Percentiles rank a stretch among this genome's conserved stretches.
Evolutionary conservation across 257 asterid species (phyloP).

Genomic region (Solanum chiquidenum): DNA sequence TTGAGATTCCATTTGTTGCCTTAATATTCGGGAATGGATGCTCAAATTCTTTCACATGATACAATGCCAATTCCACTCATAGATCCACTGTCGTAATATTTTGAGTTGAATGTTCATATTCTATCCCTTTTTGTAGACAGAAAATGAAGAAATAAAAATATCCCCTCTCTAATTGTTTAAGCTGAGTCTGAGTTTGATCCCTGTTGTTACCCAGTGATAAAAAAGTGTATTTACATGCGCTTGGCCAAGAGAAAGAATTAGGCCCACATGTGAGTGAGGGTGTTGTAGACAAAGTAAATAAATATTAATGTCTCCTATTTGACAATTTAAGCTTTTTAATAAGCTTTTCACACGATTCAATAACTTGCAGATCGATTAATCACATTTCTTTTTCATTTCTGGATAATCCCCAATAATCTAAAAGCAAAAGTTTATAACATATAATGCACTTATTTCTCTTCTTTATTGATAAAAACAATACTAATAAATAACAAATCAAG

Average conservation of each 20-base stretch:
- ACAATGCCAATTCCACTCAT: background rate
- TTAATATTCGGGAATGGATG: background rate
- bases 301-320: background rate
- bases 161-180: background rate
- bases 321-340: background rate
- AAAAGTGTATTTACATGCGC: background rate
- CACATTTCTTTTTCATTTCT: background rate
- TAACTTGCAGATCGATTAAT: background rate
- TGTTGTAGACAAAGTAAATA: background rate
- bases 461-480: background rate
- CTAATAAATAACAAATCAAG: background rate
- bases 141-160: background rate
- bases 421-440: background rate
- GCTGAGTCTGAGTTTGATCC: background rate
- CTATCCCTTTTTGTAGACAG: background rate
- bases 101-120: background rate
- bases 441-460: background rate
- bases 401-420: background rate
- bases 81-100: background rate
- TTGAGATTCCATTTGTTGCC: background rate
- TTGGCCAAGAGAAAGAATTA: background rate
- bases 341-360: background rate
- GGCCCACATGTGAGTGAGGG: background rate
- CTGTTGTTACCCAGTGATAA: background rate
- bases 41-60: background rate